Evolutionary conservation across 1,284 basidiomycete species (phyloP).

Genomic region (Leccinum huronense): DNA sequence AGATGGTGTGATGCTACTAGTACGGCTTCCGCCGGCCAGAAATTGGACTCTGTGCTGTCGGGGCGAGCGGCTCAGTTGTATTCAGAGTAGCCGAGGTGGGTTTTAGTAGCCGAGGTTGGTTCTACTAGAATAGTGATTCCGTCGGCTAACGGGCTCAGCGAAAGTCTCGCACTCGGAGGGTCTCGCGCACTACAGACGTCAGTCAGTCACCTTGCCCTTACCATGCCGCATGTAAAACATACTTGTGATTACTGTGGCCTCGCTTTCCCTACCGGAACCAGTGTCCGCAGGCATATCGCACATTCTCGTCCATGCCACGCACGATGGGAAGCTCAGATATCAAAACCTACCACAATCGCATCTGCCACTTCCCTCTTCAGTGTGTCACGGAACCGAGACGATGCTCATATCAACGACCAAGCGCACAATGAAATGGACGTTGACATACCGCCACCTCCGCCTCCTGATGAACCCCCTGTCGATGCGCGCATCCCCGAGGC

Average conservation of each 20-base stretch:
- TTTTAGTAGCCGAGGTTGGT: no score
- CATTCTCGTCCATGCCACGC: neutral
- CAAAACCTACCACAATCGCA: neutral
- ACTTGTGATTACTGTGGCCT: slow-evolving; percentile 1
- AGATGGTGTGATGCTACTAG: no score
- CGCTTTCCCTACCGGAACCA: neutral
- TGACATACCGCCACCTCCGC: neutral
- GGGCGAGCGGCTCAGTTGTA: no score
- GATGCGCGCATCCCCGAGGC: neutral
- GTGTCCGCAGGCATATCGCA: slow-evolving; percentile 6
- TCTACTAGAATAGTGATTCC: no score
- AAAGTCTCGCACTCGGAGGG: no score
- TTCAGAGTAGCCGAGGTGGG: no score
- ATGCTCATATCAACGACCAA: neutral
- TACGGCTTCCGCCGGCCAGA: no score
- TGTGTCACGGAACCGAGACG: neutral
- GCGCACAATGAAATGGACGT: neutral
- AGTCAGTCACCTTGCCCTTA: neutral
- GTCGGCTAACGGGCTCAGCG: no score
- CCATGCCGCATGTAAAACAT: neutral
- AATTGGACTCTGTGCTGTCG: no score
- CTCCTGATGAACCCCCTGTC: neutral
- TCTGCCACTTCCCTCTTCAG: neutral
- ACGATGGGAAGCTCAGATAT: neutral
- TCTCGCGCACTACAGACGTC: no score